Conservation (phyloP, 495 filamentous ascomycete genomes). For the Neohortaea acidophila region DNA sequence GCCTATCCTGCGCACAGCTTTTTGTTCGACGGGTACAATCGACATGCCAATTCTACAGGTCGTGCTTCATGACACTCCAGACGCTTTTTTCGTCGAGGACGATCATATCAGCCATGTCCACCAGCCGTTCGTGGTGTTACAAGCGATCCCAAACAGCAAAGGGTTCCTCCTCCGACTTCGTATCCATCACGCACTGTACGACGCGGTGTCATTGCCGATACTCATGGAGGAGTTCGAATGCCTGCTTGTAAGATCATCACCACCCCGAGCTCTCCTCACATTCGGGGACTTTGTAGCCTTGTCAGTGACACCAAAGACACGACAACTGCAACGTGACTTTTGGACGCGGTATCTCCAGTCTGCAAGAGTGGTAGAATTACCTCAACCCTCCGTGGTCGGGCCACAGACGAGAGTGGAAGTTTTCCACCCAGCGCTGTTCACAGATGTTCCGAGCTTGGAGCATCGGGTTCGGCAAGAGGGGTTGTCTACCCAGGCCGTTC, state of each 20-base stretch:
- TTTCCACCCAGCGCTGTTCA: constrained; percentile 25
- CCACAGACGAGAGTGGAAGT: constrained; percentile 25
- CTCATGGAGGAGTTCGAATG: constrained; percentile 32
- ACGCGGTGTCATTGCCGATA: constrained; percentile 39
- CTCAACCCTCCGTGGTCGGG: constrained; percentile 8
- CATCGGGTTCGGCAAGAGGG: constrained; percentile 24
- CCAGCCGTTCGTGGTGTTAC: constrained; percentile 24
- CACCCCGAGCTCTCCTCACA: not conserved
- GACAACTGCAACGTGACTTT: constrained; percentile 27
- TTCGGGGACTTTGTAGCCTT: constrained; percentile 24
- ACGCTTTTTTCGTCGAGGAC: constrained; percentile 10
- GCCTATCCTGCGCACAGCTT: constrained; percentile 46
- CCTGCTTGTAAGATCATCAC: constrained; percentile 22
- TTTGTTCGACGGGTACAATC: constrained; percentile 33
- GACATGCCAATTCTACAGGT: constrained; percentile 40
- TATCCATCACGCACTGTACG: constrained; percentile 50
- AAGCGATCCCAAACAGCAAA: constrained; percentile 15
- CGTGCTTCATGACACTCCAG: constrained; percentile 21
- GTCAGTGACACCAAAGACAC: constrained; percentile 11
- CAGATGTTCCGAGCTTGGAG: constrained; percentile 19
- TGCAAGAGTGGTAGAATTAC: constrained; percentile 8
- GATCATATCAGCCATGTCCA: constrained; percentile 9
- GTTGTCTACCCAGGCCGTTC: constrained; percentile 34
- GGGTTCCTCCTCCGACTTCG: constrained; percentile 28
- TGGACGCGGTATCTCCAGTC: constrained; percentile 40